Evolutionary conservation across 2,329 filamentous ascomycete genomes (phyloP), one percentile per base, ranked within the genome.

Genomic region (Thelonectria olida): DNA sequence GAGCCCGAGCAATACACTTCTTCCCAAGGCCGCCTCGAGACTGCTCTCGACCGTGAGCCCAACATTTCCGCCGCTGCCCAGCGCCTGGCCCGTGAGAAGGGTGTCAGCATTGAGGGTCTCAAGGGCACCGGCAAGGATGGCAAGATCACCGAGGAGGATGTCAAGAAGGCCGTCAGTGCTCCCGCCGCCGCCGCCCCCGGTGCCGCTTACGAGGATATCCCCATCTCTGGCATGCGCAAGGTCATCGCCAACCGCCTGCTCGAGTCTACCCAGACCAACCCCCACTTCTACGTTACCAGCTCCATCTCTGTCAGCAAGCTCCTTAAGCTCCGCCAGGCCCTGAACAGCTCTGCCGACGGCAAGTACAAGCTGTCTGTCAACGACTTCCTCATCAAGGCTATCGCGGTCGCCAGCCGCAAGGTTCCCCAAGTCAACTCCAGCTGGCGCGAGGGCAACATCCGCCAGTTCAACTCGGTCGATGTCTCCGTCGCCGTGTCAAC

Each of bases 291-390:
- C 78, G 95, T 99, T 74, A 92, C 92, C 73, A 91, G 93, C 73
- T 89, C 88, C 71, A 87, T 99, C 76, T 98, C 95, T 60, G 96
- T 99, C 67, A 87, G 85, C 79, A 98, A 98, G 88, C 92, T 99
- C 49, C 84, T 97, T 74, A 98, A 97, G 86, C 93, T 99, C 72
- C 93, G 96, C 74, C 88, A 92, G 81, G 93, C 95, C 61, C 88
- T 99, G 70, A 99, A 99, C 84, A 88, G 89, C 76, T 90, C 92
- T 12, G 85, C 92, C 48, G 90, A 97, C 65, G 96, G 95, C 82
- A 90, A 93, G 81, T 99, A 97, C 88, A 99, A 97, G 88, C 92
- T 99, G 61, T 97, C 94, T n/a, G 93, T 99, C 82, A 99, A 99
- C 82, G 96, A 99, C 82, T 97, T 99, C 87, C 86, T 99, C 66